Evolutionary conservation across 495 filamentous ascomycete species (phyloP).

Genomic region (Penicillium bialowiezense): DNA sequence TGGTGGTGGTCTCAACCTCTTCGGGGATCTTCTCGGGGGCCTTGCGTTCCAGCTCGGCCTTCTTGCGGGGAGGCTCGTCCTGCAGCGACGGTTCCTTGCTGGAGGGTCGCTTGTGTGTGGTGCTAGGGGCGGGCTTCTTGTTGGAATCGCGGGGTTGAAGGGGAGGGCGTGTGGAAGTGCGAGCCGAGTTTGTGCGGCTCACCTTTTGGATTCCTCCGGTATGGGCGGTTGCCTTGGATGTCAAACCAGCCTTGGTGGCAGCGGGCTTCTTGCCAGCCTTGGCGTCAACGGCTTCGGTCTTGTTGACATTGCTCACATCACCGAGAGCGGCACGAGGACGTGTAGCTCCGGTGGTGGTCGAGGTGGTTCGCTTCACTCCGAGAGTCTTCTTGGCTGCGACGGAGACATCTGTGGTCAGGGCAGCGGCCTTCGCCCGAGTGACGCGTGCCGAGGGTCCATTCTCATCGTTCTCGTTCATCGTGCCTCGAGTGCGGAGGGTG

Average conservation of each 20-base stretch:
- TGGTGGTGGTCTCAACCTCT: conserved; percentile 7
- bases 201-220: conserved; percentile 79
- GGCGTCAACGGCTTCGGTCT: conserved; percentile 60
- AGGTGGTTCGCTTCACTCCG: conserved; percentile 69
- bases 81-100: conserved; percentile 59
- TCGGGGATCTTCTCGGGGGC: conserved; percentile 14
- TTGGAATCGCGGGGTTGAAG: conserved; percentile 61
- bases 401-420: conserved; percentile 57
- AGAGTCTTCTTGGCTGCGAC: conserved; percentile 66
- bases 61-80: conserved; percentile 54
- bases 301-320: conserved; percentile 93
- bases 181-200: conserved; percentile 60
- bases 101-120: conserved; percentile 59
- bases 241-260: conserved; percentile 56
- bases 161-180: conserved; percentile 40
- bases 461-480: conserved; percentile 93
- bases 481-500: conserved; percentile 58
- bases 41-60: conserved; percentile 50
- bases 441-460: conserved; percentile 75
- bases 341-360: conserved; percentile 46
- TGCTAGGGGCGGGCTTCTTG: conserved; percentile 58
- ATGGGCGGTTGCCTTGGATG: conserved; percentile 71
- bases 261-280: conserved; percentile 69
- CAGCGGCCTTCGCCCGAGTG: conserved; percentile 89
- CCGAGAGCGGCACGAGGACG: conserved; percentile 77